These are phyloP conservation scores for Boletus sp. DNA, from an alignment of 768 basidiomycete genomes.

Conservation along the genomic window DNA sequence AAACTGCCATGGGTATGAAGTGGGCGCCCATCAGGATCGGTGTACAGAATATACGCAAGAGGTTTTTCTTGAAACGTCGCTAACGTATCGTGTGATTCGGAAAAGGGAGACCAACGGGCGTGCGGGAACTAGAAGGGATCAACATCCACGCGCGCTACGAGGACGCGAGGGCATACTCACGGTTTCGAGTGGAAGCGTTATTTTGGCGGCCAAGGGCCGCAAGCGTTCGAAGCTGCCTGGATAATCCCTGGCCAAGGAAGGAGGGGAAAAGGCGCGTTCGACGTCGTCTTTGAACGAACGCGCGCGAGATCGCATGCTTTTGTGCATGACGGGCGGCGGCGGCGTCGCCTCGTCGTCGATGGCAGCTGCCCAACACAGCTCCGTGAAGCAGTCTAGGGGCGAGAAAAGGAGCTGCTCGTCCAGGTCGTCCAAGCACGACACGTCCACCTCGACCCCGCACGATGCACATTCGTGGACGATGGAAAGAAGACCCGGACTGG, in stretches of 20 bases:
- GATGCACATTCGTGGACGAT: conserved; percentile 24
- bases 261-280: not conserved
- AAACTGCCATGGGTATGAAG: not conserved
- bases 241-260: conserved; percentile 1
- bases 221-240: conserved; percentile 9
- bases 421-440: conserved; percentile 34
- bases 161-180: conserved; percentile 5
- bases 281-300: conserved; percentile 18
- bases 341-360: conserved; percentile 26
- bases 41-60: conserved; percentile 14
- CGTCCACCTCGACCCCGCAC: conserved; percentile 36
- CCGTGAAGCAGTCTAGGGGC: conserved; percentile 40
- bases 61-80: conserved; percentile 8
- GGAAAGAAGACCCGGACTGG: conserved; percentile 11
- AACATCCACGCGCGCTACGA: not conserved
- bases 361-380: conserved; percentile 40
- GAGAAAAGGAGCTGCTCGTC: conserved; percentile 40
- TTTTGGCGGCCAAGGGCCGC: conserved; percentile 19
- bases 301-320: conserved; percentile 2
- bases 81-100: conserved; percentile 8
- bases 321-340: not conserved
- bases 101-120: conserved; percentile 5
- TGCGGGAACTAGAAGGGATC: conserved; percentile 7
- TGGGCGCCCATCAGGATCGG: conserved; percentile 17
- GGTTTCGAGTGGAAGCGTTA: conserved; percentile 13